These are phyloP conservation scores for Zymoseptoria passerinii DNA, from an alignment of 2,329 filamentous ascomycete species.

Conservation along the genomic window DNA sequence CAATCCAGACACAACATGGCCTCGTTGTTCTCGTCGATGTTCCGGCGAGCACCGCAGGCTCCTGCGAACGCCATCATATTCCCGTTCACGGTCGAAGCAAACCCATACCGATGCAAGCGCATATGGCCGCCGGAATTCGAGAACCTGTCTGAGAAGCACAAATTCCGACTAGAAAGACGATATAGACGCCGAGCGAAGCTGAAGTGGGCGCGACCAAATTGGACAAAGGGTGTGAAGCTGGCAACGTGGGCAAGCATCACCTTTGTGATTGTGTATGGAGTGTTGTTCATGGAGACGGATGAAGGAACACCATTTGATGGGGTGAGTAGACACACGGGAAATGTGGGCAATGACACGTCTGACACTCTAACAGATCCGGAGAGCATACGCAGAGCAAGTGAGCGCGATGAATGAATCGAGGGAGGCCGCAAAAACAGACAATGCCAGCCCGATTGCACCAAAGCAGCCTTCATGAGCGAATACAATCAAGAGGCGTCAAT, in stretches of 20 bases:
- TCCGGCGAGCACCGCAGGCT: conserved; percentile 16
- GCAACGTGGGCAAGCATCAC: conserved; percentile 54
- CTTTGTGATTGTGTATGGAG: conserved; percentile 47
- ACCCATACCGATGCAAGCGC: conserved; percentile 59
- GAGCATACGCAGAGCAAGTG: conserved; percentile 10
- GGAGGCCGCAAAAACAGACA: neutral
- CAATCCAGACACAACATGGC: conserved; percentile 11
- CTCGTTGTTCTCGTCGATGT: conserved; percentile 20
- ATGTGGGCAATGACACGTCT: neutral
- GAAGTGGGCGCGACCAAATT: conserved; percentile 53
- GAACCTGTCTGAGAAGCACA: conserved; percentile 60
- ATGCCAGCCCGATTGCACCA: conserved; percentile 10
- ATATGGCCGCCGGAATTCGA: conserved; percentile 71
- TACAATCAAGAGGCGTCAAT: neutral
- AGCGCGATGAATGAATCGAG: conserved; percentile 2
- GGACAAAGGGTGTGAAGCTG: conserved; percentile 58
- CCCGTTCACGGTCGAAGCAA: conserved; percentile 38
- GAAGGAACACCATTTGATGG: conserved; percentile 43
- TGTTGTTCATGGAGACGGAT: conserved; percentile 51
- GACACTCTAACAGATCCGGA: conserved; percentile 6
- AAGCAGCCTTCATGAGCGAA: conserved; percentile 7
- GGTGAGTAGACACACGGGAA: conserved; percentile 30
- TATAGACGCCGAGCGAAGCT: conserved; percentile 62
- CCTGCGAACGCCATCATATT: conserved; percentile 18
- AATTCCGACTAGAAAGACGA: conserved; percentile 70